Conservation (phyloP, 1,284 basidiomycete genomes). For the Pyrrhoderma lamaoense region DNA sequence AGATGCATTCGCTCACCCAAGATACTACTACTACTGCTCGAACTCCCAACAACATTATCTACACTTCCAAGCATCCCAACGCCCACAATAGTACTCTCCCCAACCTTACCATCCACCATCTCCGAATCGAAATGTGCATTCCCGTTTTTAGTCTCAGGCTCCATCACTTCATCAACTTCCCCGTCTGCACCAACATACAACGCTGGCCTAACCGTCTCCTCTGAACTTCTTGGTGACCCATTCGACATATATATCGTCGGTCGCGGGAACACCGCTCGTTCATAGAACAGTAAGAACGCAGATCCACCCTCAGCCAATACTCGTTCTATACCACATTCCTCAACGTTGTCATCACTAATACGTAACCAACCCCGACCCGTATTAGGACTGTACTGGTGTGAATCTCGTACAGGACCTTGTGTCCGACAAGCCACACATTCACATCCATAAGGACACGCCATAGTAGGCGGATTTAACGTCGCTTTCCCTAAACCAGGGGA, state of each 20-base stretch:
- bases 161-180: neutral
- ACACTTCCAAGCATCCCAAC: too few relatives aligned
- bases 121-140: neutral
- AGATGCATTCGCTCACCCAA: neutral
- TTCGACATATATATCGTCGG: constrained; percentile 12
- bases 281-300: constrained; percentile 90
- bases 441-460: constrained; percentile 42
- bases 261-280: constrained; percentile 40
- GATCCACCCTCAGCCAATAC: constrained; percentile 67
- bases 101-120: neutral
- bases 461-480: constrained; percentile 29
- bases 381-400: constrained; percentile 23
- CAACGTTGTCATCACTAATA: constrained; percentile 79
- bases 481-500: neutral
- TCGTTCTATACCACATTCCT: constrained; percentile 68
- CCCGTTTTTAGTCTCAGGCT: neutral
- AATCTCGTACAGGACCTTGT: constrained; percentile 37
- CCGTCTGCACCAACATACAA: neutral
- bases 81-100: constrained; percentile 5
- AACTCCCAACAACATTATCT: neutral
- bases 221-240: constrained; percentile 37
- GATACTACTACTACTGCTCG: neutral
- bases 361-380: constrained; percentile 72
- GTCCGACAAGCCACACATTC: constrained; percentile 36
- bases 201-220: constrained; percentile 46